Evolutionary conservation across 1,139 yeast genomes (phyloP).

Genomic region (Ogataea hybrid): DNA sequence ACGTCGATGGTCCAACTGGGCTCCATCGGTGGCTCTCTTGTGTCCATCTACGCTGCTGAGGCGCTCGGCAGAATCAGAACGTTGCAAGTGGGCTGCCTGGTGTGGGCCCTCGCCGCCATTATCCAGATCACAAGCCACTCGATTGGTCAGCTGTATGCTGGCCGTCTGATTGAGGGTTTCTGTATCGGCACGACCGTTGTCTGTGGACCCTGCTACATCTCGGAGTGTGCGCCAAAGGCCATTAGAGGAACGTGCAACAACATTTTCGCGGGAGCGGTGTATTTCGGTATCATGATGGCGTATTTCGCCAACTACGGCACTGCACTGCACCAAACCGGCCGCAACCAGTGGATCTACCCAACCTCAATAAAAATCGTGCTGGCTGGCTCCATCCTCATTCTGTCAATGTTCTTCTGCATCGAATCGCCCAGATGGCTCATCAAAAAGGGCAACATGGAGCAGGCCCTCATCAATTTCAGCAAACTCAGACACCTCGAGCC

Average conservation of each 20-base stretch:
- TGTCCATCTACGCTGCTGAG: slow-evolving; percentile 52
- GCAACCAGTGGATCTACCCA: slow-evolving; percentile 37
- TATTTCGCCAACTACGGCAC: slow-evolving; percentile 47
- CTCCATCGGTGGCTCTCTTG: slow-evolving; percentile 53
- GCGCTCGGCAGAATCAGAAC: slow-evolving; percentile 54
- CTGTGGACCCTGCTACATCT: slow-evolving; percentile 52
- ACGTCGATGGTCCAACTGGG: slow-evolving; percentile 65
- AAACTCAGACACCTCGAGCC: slow-evolving; percentile 48
- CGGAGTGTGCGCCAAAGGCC: slow-evolving; percentile 53
- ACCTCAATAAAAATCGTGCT: slow-evolving; percentile 41
- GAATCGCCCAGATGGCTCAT: slow-evolving; percentile 45
- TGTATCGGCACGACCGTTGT: slow-evolving; percentile 59
- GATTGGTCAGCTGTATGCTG: slow-evolving; percentile 53
- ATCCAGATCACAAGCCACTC: slow-evolving; percentile 45
- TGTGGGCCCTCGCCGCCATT: slow-evolving; percentile 48
- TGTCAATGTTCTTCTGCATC: slow-evolving; percentile 35
- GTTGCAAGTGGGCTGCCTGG: slow-evolving; percentile 40
- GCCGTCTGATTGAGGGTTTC: slow-evolving; percentile 47
- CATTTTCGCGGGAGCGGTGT: slow-evolving; percentile 55
- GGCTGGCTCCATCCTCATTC: slow-evolving; percentile 41
- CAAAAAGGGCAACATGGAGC: slow-evolving; percentile 21
- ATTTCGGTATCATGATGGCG: slow-evolving; percentile 51
- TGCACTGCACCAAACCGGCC: slow-evolving; percentile 31
- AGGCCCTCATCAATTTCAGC: slow-evolving; percentile 28
- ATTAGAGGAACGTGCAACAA: slow-evolving; percentile 52